A percentile compares a stretch with the other conserved stretches of the same genome.
These are phyloP conservation scores for Amylocystis lapponica DNA, from an alignment of 768 basidiomycete species.

Conservation along the genomic window DNA sequence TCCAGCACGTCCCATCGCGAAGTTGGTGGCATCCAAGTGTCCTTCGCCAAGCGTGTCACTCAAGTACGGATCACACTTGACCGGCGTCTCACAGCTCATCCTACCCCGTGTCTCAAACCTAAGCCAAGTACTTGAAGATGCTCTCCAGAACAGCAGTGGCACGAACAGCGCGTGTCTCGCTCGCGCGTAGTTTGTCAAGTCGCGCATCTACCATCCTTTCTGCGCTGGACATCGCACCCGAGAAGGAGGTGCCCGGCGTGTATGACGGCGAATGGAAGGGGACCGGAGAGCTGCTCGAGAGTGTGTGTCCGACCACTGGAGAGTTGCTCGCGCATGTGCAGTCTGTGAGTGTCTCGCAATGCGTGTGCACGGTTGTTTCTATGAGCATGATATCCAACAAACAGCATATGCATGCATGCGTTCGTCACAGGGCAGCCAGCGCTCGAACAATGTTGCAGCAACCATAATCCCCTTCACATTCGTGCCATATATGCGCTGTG, in stretches of 20 bases:
- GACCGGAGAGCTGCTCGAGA: slow-evolving; percentile 62
- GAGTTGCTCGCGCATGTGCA: slow-evolving; percentile 74
- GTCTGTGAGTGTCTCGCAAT: slow-evolving; percentile 42
- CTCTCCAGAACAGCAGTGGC: background rate
- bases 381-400: background rate
- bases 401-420: background rate
- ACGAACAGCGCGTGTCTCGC: background rate
- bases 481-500: too few relatives aligned
- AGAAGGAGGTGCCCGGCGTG: slow-evolving; percentile 62
- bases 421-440: too few relatives aligned
- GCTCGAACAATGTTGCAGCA: too few relatives aligned
- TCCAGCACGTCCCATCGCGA: too few relatives aligned
- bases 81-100: too few relatives aligned
- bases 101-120: too few relatives aligned
- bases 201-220: slow-evolving; percentile 66
- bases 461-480: too few relatives aligned
- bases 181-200: slow-evolving; percentile 51
- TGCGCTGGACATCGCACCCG: slow-evolving; percentile 52
- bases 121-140: too few relatives aligned
- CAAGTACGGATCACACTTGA: too few relatives aligned
- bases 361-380: background rate
- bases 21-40: too few relatives aligned
- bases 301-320: slow-evolving; percentile 82
- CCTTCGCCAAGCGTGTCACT: too few relatives aligned
- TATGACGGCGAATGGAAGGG: slow-evolving; percentile 84